Evolutionary conservation across 768 basidiomycete species (phyloP).

Genomic region (Imleria badia): DNA sequence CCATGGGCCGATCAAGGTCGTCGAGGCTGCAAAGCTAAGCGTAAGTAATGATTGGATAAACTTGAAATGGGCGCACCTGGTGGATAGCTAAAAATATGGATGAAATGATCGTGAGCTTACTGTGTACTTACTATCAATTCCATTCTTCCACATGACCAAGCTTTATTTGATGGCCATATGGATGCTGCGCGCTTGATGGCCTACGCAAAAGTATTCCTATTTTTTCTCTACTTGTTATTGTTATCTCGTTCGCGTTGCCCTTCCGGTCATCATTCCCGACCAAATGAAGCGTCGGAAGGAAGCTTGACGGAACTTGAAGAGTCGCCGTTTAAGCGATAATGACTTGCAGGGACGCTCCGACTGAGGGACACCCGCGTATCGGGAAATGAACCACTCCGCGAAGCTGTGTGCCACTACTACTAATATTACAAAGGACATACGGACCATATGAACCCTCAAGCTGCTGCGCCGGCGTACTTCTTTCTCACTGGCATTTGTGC

Average conservation of each 20-base stretch:
- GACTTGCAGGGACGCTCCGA: conserved; percentile 24
- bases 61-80: conserved; percentile 5
- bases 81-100: conserved; percentile 10
- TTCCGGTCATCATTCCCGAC: conserved; percentile 11
- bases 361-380: conserved; percentile 20
- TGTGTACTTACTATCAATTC: not conserved
- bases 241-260: conserved; percentile 3
- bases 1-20: not conserved
- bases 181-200: not conserved
- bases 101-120: not conserved
- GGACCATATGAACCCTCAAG: not conserved
- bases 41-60: conserved; percentile 22
- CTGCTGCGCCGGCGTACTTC: not conserved
- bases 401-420: conserved; percentile 11
- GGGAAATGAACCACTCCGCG: conserved; percentile 20
- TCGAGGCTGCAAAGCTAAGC: conserved; percentile 11
- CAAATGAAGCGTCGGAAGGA: conserved; percentile 16
- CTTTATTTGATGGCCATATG: conserved; percentile 7
- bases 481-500: not conserved
- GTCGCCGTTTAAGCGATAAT: conserved; percentile 24
- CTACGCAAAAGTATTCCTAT: conserved; percentile 21
- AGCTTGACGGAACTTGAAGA: conserved; percentile 22
- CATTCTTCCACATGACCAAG: conserved; percentile 3
- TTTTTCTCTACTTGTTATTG: conserved; percentile 22
- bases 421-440: too few relatives aligned